A percentile compares a stretch with the other conserved stretches of the same genome.
Conservation (phyloP, 352 stramenopile genomes). For the Phytophthora capsici region DNA sequence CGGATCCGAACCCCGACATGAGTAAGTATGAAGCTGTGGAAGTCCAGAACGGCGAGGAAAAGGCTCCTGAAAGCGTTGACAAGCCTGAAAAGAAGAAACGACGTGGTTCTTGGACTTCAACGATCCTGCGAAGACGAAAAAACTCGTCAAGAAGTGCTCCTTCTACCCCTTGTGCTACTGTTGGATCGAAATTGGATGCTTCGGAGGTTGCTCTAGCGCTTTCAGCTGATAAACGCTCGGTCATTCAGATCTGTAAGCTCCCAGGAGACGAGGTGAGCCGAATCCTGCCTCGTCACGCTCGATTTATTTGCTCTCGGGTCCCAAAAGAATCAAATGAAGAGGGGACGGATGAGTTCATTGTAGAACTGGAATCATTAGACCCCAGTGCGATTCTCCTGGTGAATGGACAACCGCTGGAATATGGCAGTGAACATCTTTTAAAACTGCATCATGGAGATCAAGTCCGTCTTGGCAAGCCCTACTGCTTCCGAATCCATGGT, state of each 20-base stretch:
- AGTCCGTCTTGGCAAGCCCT: constrained; percentile 46
- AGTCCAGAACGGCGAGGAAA: constrained; percentile 11
- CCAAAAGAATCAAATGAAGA: constrained; percentile 9
- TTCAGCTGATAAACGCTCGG: constrained; percentile 25
- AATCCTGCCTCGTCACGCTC: constrained; percentile 39
- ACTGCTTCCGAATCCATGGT: constrained; percentile 60
- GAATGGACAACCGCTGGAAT: constrained; percentile 42
- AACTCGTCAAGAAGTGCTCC: constrained; percentile 32
- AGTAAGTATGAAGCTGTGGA: constrained; percentile 19
- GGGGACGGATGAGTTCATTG: constrained; percentile 26
- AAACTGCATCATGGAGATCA: constrained; percentile 58
- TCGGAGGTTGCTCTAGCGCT: constrained; percentile 22
- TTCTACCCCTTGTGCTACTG: constrained; percentile 18
- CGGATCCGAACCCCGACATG: constrained; percentile 26
- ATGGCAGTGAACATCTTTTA: constrained; percentile 5
- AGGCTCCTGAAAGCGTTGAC: constrained; percentile 3
- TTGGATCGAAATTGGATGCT: constrained; percentile 10
- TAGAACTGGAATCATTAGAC: constrained; percentile 48
- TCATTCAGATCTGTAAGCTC: constrained; percentile 45
- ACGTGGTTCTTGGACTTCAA: constrained; percentile 48
- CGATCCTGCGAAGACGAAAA: constrained; percentile 38
- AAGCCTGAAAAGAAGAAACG: constrained; percentile 35
- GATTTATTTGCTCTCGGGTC: constrained; percentile 34
- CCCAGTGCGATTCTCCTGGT: constrained; percentile 42
- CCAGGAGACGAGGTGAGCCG: constrained; percentile 19